A percentile compares a stretch with the other conserved stretches of the same genome.
phyloP scores from a whole-genome alignment of 805 yeast species.

The Hemisphaericaspora nanyangensis region DNA sequence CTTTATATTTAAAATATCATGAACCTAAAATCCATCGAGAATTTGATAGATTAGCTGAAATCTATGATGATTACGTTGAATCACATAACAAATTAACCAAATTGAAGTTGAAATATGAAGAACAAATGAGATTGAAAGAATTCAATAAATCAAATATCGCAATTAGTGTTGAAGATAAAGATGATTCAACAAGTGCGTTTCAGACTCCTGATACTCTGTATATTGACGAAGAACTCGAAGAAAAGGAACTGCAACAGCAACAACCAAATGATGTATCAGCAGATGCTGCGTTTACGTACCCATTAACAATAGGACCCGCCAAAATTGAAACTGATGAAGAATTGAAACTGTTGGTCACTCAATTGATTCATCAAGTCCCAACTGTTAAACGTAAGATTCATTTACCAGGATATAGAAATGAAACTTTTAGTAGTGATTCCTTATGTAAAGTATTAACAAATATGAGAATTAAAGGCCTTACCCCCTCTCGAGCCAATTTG shows the following conservation, averaged over 20 bases:
- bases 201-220: neutral
- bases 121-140: conserved; percentile 29
- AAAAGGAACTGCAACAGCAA: neutral
- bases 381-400: conserved; percentile 30
- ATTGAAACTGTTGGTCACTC: conserved; percentile 19
- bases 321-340: conserved; percentile 14
- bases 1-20: conserved; percentile 30
- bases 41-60: conserved; percentile 19
- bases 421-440: conserved; percentile 37
- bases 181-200: neutral
- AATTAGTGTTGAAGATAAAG: conserved; percentile 1
- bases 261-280: neutral
- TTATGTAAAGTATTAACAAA: conserved; percentile 25
- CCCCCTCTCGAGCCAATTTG: conserved; percentile 32
- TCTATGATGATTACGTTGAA: conserved; percentile 22
- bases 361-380: conserved; percentile 20
- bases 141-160: conserved; percentile 13
- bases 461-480: conserved; percentile 27
- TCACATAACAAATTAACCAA: conserved; percentile 24
- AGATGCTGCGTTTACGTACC: conserved; percentile 23
- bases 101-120: conserved; percentile 26
- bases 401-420: conserved; percentile 37
- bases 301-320: conserved; percentile 28
- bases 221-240: neutral
- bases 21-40: conserved; percentile 29